phyloP scores from a whole-genome alignment of 495 filamentous ascomycete species.

The Tuber borchii region DNA sequence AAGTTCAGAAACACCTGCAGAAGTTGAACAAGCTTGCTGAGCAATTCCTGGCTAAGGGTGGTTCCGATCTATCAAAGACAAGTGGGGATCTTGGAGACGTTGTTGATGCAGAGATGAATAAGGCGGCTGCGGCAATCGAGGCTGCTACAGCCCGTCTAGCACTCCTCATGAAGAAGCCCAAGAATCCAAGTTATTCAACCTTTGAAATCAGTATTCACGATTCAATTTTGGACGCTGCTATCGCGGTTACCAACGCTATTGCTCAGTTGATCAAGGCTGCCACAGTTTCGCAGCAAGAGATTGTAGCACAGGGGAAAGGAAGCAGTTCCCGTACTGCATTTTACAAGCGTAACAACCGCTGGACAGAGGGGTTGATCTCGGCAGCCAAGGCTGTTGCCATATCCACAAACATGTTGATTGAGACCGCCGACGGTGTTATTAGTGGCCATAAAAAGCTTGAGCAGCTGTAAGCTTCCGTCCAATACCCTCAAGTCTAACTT shows the following conservation, averaged over 20 bases:
- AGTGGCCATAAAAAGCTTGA: conserved; percentile 85
- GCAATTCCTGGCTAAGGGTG: conserved; percentile 67
- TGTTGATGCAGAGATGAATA: conserved; percentile 83
- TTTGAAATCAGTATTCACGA: conserved; percentile 95
- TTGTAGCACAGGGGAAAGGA: conserved; percentile 89
- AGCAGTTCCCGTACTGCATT: conserved; percentile 85
- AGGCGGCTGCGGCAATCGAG: conserved; percentile 92
- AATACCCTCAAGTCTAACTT: background rate
- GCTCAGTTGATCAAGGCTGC: conserved; percentile 93
- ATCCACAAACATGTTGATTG: conserved; percentile 90
- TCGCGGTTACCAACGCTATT: conserved; percentile 94
- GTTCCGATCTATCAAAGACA: conserved; percentile 63
- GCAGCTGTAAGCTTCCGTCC: conserved; percentile 54
- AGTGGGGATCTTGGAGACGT: conserved; percentile 82
- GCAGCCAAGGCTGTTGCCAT: conserved; percentile 90
- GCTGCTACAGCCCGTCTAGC: conserved; percentile 81
- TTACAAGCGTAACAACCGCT: conserved; percentile 81
- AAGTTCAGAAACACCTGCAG: conserved; percentile 86
- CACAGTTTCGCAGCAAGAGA: conserved; percentile 89
- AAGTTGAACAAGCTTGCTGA: conserved; percentile 86
- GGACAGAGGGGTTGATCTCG: conserved; percentile 95
- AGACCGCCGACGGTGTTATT: conserved; percentile 94
- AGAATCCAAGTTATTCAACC: conserved; percentile 80
- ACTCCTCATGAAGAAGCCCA: conserved; percentile 86
- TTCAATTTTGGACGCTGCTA: conserved; percentile 84